Base-by-base conservation (phyloP, 176 grass and related monocot genomes). In the Poa annua region DNA sequence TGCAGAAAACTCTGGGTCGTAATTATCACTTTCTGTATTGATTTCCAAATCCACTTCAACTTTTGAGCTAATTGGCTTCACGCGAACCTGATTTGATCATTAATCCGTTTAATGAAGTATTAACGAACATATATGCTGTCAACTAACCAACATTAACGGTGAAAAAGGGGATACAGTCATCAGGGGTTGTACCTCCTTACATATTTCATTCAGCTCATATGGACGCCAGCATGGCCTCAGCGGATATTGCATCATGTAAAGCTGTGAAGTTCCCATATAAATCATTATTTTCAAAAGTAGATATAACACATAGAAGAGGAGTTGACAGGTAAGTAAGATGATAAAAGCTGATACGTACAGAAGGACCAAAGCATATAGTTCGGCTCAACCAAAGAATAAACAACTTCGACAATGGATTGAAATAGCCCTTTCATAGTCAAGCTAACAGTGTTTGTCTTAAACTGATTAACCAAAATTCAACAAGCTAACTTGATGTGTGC, bases 201-300 rank as follows among this genome's bases (percentile, higher is more conserved):
- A 98, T 71, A 92, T 88, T 73, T 86, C 89, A 69, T 86, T 73
- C 38, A 98, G 81, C 66, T 93, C 90, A 62, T 95, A 98, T 51
- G 91, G 87, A 48, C 92, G 90, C 96, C 96, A 98, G 78, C 83
- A 95, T 24, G 92, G 90, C 79, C 92, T 93, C 66, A 95, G 89
- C 14, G 91, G 90, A 77, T 92, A 98, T 78, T 98, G 96, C 92
- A 98, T 86, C 35, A 98, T 15, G 60, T 90, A 98, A 41, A 98
- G 85, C 96, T 98, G 92, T 41, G 79, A 78, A 66, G 64, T 20
- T 66, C 33, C 33, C 32, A 66, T 66, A 66, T 19, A 66, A 16
- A 16, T 17, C 17, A 66, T 92, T 94, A 56, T 91, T 81, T 92
- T 94, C 90, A 64, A 76, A 75, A 80, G 33, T 44, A 75, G 74